Conservation (phyloP, 805 yeast genomes). For the Wickerhamiella domercqiae region DNA sequence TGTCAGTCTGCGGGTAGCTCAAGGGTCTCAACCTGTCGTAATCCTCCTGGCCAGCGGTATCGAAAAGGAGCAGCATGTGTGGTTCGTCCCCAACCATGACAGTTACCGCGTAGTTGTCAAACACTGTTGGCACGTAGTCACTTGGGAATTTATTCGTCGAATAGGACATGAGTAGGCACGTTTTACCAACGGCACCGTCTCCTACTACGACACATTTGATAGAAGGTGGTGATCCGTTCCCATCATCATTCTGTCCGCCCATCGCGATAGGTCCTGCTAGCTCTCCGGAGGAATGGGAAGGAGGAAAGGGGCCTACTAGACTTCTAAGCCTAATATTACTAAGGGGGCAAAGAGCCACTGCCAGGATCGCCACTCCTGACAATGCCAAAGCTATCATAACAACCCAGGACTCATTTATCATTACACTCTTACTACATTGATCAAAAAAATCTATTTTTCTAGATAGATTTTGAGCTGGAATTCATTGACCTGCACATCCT, state of each 20-base stretch:
- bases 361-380: too few species aligned
- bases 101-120: constrained; percentile 47
- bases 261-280: neutral
- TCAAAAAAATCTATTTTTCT: too few species aligned
- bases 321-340: too few species aligned
- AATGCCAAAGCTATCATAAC: too few species aligned
- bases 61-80: constrained; percentile 89
- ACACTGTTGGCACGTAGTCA: constrained; percentile 97
- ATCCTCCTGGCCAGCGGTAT: constrained; percentile 99
- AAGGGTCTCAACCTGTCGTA: constrained; percentile 94
- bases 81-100: constrained; percentile 87
- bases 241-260: constrained; percentile 1
- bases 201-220: constrained; percentile 95
- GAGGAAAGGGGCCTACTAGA: neutral
- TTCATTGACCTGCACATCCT: too few species aligned
- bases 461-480: too few species aligned
- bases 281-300: neutral
- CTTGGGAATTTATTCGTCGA: constrained; percentile 96
- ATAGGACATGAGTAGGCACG: constrained; percentile 87
- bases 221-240: constrained; percentile 17
- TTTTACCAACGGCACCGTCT: constrained; percentile 98
- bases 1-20: constrained; percentile 94
- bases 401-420: too few species aligned
- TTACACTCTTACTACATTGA: too few species aligned
- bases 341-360: too few species aligned